Percentiles rank a stretch among this genome's conserved stretches.
Conservation (phyloP, 495 filamentous ascomycete species). For the Collariella sp. region DNA sequence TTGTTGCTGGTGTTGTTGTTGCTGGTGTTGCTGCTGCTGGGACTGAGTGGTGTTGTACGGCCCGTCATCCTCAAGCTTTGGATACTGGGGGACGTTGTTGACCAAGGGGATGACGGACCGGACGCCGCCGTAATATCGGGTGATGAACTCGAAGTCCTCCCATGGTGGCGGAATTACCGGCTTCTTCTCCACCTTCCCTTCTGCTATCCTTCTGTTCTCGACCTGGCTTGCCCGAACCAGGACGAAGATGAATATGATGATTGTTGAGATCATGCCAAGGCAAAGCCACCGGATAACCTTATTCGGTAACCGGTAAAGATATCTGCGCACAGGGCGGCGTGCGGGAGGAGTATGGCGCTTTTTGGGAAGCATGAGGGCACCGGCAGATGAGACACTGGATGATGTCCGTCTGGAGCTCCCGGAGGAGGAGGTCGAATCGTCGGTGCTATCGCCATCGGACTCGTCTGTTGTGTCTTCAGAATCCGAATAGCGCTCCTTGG, state of each 20-base stretch:
- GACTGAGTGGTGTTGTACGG: conserved; percentile 27
- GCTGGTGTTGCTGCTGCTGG: conserved; percentile 21
- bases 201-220: conserved; percentile 51
- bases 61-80: conserved; percentile 43
- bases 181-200: conserved; percentile 42
- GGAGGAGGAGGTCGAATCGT: conserved; percentile 33
- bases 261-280: conserved; percentile 53
- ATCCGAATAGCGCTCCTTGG: conserved; percentile 39
- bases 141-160: conserved; percentile 75
- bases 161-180: conserved; percentile 57
- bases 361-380: conserved; percentile 49
- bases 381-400: conserved; percentile 40
- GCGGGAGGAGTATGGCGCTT: conserved; percentile 28
- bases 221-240: conserved; percentile 62
- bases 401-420: conserved; percentile 42
- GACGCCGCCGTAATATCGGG: conserved; percentile 77
- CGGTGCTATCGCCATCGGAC: conserved; percentile 33
- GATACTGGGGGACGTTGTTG: conserved; percentile 68
- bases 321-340: conserved; percentile 32
- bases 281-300: conserved; percentile 64
- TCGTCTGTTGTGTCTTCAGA: conserved; percentile 36
- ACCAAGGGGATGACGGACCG: conserved; percentile 51
- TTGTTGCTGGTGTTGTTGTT: background rate
- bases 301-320: conserved; percentile 53
- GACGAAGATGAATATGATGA: conserved; percentile 63